Base-by-base conservation (phyloP, 805 yeast genomes). In the Wickerhamiella domercqiae region DNA sequence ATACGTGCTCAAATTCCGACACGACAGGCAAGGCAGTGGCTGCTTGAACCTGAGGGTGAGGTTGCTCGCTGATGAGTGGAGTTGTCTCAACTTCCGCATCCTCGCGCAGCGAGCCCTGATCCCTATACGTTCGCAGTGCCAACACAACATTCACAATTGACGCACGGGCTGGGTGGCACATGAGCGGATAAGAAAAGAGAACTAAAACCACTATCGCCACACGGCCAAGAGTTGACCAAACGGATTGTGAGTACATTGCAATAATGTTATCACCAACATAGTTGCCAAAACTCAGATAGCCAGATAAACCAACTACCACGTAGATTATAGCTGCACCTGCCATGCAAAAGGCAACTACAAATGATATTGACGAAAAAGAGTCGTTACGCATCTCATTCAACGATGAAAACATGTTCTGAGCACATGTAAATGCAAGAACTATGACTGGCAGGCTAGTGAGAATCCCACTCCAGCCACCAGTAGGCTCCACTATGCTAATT, bases 341-440 rank as follows among this genome's bases (percentile, higher is more conserved):
- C 42, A 83, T 70, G 1, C 86, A 73, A 6, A 59, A 44, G 15
- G 56, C 42, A 17, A 76, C 68, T 28, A 81, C 64, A 15, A 50
- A 56, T 39, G 63, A 59, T 42, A 74, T 61, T 24, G 60, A 62
- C 5, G 52, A 41, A n/a, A 69, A 59, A 0, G 78, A 60, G 43
- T 67, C 68, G 46, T 73, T 73, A 21, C 56, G 58, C 21, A 86
- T 67, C 59, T 87, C 97, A 50, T 86, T 87, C 38, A 84, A 70
- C 39, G 86, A 71, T 1, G 94, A 73, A 50, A 82, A 83, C 83
- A 82, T 82, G 59, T 87, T 87, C 56, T 87, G 96, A 53, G 87
- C 96, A 50, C 96, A 90, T 0, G 97, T 87, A 58, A 75, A 87
- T 0, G 95, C 94, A 63, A 87, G 86, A 11, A 87, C 87, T 47